These are phyloP conservation scores for Mycosphaerella sp. DNA, from an alignment of 2,329 filamentous ascomycete genomes.

Conservation along the genomic window DNA sequence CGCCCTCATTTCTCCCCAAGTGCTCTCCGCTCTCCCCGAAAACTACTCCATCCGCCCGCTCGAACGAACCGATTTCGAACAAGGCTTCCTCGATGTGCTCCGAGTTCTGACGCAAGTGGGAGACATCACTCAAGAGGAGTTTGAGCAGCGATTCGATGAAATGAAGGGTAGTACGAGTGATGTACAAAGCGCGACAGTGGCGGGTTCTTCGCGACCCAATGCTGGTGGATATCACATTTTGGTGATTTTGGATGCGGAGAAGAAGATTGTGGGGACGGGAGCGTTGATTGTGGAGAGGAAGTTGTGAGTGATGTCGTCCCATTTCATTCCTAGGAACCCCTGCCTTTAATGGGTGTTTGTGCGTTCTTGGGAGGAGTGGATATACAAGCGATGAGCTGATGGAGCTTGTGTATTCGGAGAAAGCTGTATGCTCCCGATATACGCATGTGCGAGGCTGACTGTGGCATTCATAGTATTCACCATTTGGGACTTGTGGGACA, in stretches of 20 bases:
- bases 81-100: slow-evolving; percentile 84
- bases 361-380: not conserved
- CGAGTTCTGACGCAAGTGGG: slow-evolving; percentile 89
- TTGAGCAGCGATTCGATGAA: slow-evolving; percentile 74
- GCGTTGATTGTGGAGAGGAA: slow-evolving; percentile 89
- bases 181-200: not conserved
- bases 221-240: slow-evolving; percentile 79
- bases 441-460: not conserved
- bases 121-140: slow-evolving; percentile 68
- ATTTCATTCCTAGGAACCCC: not conserved
- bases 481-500: slow-evolving; percentile 79
- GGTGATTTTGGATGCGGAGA: slow-evolving; percentile 68
- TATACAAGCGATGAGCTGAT: not conserved
- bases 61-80: slow-evolving; percentile 66
- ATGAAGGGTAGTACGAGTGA: slow-evolving; percentile 46
- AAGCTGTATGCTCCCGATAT: not conserved
- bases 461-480: slow-evolving; percentile 53
- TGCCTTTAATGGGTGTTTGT: no score
- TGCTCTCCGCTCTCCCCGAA: slow-evolving; percentile 65
- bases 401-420: not conserved
- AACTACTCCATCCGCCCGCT: slow-evolving; percentile 80
- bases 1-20: slow-evolving; percentile 68
- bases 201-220: slow-evolving; percentile 49
- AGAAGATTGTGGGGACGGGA: slow-evolving; percentile 78
- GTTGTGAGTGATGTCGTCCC: slow-evolving; percentile 54